These are phyloP conservation scores for Xerocomus minutiporus DNA, from an alignment of 1,284 basidiomycete genomes.

Conservation along the genomic window DNA sequence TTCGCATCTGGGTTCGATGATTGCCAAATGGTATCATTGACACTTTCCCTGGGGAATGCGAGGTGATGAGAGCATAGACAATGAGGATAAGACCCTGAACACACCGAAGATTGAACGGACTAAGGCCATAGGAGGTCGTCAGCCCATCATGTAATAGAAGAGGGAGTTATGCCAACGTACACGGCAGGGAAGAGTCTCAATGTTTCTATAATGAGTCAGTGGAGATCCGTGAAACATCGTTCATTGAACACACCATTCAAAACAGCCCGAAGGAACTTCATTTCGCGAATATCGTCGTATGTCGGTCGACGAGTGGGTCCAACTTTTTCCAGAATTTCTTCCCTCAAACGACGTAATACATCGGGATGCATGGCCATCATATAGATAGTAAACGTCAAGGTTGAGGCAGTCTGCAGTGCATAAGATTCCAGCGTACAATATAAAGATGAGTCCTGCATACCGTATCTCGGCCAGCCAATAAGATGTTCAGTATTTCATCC, in stretches of 20 bases:
- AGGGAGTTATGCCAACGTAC: slow-evolving; percentile 31
- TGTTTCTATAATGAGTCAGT: slow-evolving; percentile 40
- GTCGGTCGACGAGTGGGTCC: slow-evolving; percentile 44
- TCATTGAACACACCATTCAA: slow-evolving; percentile 46
- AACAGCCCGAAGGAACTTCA: slow-evolving; percentile 57
- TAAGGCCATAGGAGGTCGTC: slow-evolving; percentile 18
- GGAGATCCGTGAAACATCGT: neutral
- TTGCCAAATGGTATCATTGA: slow-evolving; percentile 43
- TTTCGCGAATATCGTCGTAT: slow-evolving; percentile 50
- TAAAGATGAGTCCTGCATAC: slow-evolving; percentile 19
- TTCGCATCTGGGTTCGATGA: slow-evolving; percentile 42
- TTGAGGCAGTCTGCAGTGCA: slow-evolving; percentile 43
- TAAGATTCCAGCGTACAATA: slow-evolving; percentile 16
- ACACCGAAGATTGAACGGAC: slow-evolving; percentile 48
- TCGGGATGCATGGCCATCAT: slow-evolving; percentile 49
- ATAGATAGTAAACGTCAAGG: slow-evolving; percentile 51
- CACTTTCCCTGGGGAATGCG: slow-evolving; percentile 29
- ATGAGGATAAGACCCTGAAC: neutral
- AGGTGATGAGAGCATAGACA: neutral
- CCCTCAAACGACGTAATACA: slow-evolving; percentile 43
- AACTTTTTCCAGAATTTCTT: slow-evolving; percentile 50
- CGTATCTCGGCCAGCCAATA: slow-evolving; percentile 43
- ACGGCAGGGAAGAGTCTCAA: slow-evolving; percentile 59
- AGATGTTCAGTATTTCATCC: slow-evolving; percentile 41
- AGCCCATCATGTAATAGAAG: neutral